These are phyloP conservation scores for Syzygium aqueum DNA, from an alignment of 345 rosid species.

Conservation along the genomic window DNA sequence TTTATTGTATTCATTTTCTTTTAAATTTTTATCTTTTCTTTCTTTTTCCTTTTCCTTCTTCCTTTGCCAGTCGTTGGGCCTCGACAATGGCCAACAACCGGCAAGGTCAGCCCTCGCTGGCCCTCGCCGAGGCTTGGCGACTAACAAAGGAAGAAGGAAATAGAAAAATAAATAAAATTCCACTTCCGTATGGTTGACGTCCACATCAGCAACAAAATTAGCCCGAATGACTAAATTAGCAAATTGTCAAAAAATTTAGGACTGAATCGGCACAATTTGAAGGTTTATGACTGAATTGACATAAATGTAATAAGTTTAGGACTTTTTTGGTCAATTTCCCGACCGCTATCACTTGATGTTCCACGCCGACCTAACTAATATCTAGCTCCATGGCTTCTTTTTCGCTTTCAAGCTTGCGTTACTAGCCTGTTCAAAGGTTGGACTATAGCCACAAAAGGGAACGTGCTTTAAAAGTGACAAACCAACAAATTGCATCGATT, in stretches of 20 bases:
- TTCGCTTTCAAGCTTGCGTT: background rate
- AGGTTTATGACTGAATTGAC: rapidly evolving
- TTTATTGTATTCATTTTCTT: no score
- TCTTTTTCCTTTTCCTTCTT: no score
- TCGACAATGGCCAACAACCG: no score
- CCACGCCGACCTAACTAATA: background rate
- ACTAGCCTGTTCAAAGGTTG: background rate
- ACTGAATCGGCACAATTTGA: background rate
- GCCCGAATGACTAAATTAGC: no score
- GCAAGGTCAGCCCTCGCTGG: no score
- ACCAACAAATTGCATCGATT: background rate
- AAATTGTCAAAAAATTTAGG: rapidly evolving
- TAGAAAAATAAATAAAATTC: background rate
- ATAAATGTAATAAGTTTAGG: background rate
- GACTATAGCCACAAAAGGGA: background rate
- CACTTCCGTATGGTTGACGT: no score
- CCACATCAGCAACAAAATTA: rapidly evolving
- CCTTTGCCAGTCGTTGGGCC: no score
- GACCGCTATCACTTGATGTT: background rate
- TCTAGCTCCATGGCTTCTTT: background rate
- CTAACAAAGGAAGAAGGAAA: background rate
- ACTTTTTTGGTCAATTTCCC: background rate
- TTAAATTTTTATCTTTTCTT: no score
- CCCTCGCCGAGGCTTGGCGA: rapidly evolving
- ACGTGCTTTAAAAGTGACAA: background rate